phyloP scores from a whole-genome alignment of 108 stramenopile species.

The Pelagomonas calceolata region DNA sequence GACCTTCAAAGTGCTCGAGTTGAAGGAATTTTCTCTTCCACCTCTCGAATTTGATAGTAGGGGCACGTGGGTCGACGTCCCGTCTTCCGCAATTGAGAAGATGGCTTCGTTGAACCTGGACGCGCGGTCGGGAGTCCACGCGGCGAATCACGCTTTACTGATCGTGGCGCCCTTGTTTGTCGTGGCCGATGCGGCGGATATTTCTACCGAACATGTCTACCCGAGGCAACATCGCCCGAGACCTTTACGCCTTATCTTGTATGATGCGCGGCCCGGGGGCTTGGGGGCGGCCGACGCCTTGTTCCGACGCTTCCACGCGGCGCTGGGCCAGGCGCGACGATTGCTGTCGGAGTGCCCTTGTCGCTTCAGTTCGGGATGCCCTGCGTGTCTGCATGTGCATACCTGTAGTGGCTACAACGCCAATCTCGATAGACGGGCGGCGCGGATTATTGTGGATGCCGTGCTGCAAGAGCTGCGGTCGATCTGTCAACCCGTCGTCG shows the following conservation, averaged over 20 bases:
- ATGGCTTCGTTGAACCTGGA: conserved; percentile 15
- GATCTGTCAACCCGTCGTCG: too few species aligned
- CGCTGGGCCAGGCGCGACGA: not conserved
- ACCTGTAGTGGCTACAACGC: conserved; percentile 18
- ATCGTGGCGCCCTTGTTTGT: conserved; percentile 79
- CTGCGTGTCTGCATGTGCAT: conserved; percentile 8
- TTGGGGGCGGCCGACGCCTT: conserved; percentile 32
- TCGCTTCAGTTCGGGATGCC: conserved; percentile 3
- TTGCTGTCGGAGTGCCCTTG: conserved; percentile 5
- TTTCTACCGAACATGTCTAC: conserved; percentile 34
- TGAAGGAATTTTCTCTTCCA: conserved; percentile 64
- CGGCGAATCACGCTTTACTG: conserved; percentile 74
- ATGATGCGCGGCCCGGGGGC: conserved; percentile 45
- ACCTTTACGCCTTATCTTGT: conserved; percentile 35
- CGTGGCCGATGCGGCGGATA: conserved; percentile 56
- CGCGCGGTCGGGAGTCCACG: conserved; percentile 65
- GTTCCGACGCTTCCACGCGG: conserved; percentile 9
- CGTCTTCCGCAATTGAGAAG: conserved; percentile 5
- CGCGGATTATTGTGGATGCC: conserved; percentile 13
- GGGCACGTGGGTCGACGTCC: conserved; percentile 79
- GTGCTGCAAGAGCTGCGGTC: not conserved
- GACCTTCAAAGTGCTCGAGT: conserved; percentile 21
- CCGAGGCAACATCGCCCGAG: conserved; percentile 19
- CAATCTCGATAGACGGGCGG: conserved; percentile 11
- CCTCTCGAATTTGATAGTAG: conserved; percentile 80